Percentiles rank a stretch among this genome's conserved stretches.
phyloP scores from a whole-genome alignment of 2,329 filamentous ascomycete genomes.

The Fusarium tuaranense region DNA sequence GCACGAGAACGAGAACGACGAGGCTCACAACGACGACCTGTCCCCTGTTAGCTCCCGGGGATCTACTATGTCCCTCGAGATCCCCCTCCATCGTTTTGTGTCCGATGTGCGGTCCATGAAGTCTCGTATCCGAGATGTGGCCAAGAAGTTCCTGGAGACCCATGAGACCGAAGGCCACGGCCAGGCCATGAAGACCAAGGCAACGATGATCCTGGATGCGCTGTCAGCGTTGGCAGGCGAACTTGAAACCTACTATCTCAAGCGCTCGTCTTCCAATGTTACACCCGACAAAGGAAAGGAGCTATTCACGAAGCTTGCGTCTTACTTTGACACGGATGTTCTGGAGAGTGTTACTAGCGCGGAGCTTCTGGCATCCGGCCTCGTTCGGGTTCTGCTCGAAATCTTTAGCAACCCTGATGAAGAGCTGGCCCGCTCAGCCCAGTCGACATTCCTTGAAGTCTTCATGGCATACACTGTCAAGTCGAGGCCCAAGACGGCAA shows the following conservation, averaged over 20 bases:
- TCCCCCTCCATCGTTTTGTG: slow-evolving; percentile 61
- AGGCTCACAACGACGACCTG: slow-evolving; percentile 66
- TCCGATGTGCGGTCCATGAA: slow-evolving; percentile 66
- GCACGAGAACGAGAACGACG: slow-evolving; percentile 63
- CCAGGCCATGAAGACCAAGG: slow-evolving; percentile 81
- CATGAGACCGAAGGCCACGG: slow-evolving; percentile 83
- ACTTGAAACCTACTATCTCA: slow-evolving; percentile 78
- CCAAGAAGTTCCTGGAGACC: slow-evolving; percentile 84
- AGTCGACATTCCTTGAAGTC: slow-evolving; percentile 86
- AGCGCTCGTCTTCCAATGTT: slow-evolving; percentile 60
- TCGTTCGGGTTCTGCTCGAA: slow-evolving; percentile 85
- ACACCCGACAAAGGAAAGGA: slow-evolving; percentile 65
- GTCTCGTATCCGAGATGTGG: slow-evolving; percentile 78
- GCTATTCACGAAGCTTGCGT: slow-evolving; percentile 81
- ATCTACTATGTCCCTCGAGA: slow-evolving; percentile 73
- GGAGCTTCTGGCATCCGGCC: slow-evolving; percentile 89
- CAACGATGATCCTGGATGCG: slow-evolving; percentile 78
- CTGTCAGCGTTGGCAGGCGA: slow-evolving; percentile 78
- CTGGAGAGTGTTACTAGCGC: slow-evolving; percentile 95
- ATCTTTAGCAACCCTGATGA: slow-evolving; percentile 82
- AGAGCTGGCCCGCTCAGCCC: slow-evolving; percentile 72
- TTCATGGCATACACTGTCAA: slow-evolving; percentile 86
- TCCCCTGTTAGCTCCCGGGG: slow-evolving; percentile 75
- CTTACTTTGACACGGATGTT: slow-evolving; percentile 89
- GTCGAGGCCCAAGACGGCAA: slow-evolving; percentile 72